Base-by-base conservation (phyloP, 129 eudicot genomes). In the Lonicera japonica region DNA sequence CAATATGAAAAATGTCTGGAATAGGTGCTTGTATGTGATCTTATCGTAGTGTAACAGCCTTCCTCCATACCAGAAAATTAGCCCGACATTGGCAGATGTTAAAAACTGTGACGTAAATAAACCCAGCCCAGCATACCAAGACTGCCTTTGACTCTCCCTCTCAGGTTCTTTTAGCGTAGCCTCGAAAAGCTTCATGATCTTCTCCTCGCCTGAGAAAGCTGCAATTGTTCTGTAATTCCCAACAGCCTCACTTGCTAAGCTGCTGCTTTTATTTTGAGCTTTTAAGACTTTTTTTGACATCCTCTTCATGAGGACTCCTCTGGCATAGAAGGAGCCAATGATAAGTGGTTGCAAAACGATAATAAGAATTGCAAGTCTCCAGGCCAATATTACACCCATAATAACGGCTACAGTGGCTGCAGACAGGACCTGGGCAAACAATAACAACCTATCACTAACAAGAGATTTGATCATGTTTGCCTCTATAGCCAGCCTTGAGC, bases 191-290 rank as follows among this genome's bases (percentile, higher is more conserved):
- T 58, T 63, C 70, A 75, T 68, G n/a, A 75, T 66, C 56, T 75
- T 63, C n/a, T 68, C 53, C 54, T 67, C 67, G 9, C 70, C 58
- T 18, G 58, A 68, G 60, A 61, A 68, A 2, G 75, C 70, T 1
- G 75, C 45, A 15, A 75, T 68, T 4, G 48, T 63, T 48, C 75
- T 68, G 45, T 75, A 70, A 38, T 68, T 75, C 25, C 69, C 47
- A 23, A 75, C 70, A 17, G 79, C 74, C 46, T 75, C 79, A 23
- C 69, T 68, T 38, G 79, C 79, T n/a, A 75, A 48, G n/a, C 73
- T 64, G 20, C 70, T 75, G 66, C 74, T 68, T 58, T 61, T 68
- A 43, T 75, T 63, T 25, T 71, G 69, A 4, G 70, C 79, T 36
- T 39, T 24, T 63, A 41, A 39, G 40, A 75, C 59, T 34, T 75